Percentiles rank a stretch among this genome's conserved stretches.
Conservation (phyloP, 176 grass and related monocot species). For the Thinopyrum elongatum region DNA sequence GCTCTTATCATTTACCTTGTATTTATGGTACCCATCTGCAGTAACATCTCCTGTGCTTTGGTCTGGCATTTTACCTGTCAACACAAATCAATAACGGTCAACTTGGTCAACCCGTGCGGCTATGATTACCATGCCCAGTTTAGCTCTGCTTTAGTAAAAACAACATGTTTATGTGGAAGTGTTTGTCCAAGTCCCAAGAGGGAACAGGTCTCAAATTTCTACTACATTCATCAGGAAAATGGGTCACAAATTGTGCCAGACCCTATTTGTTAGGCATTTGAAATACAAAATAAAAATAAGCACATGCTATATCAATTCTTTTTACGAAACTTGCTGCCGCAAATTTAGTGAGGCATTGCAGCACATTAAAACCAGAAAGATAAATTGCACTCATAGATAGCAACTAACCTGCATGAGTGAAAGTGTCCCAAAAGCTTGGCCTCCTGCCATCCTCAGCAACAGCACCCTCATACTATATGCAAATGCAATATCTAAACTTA, state of each 20-base stretch:
- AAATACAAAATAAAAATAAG: background rate
- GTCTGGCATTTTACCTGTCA: conserved; percentile 43
- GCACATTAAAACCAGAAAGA: background rate
- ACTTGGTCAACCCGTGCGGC: background rate
- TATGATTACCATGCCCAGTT: background rate
- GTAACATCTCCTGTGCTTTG: conserved; percentile 42
- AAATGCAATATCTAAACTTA: background rate
- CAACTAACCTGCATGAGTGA: conserved; percentile 9
- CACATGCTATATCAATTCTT: background rate
- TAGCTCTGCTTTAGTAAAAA: background rate
- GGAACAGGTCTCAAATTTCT: background rate
- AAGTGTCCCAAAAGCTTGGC: conserved; percentile 33
- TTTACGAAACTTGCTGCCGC: background rate
- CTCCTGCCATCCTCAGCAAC: conserved; percentile 31
- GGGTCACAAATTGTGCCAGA: background rate
- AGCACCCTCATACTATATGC: conserved; percentile 11
- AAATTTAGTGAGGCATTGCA: background rate
- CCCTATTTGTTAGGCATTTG: background rate
- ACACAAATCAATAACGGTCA: background rate
- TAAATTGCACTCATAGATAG: background rate
- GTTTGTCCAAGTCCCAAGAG: background rate
- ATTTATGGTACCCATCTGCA: conserved; percentile 62
- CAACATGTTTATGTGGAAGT: background rate
- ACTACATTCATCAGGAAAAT: background rate
- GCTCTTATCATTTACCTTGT: conserved; percentile 34